Base-by-base conservation (phyloP, 768 basidiomycete species). In the Mycena polygramma region DNA sequence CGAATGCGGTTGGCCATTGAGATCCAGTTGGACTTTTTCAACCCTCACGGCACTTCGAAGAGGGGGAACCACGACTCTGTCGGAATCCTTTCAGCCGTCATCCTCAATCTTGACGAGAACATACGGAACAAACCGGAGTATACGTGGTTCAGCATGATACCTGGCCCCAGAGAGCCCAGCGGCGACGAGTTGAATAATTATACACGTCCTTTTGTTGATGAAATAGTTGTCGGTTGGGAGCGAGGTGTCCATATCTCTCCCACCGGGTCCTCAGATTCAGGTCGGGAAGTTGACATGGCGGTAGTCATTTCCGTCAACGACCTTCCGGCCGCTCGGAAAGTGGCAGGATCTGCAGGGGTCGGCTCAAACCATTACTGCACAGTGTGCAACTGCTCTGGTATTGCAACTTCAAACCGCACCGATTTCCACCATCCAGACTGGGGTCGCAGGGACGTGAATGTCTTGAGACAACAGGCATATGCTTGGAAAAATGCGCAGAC, bases 1-100 rank as follows among this genome's bases (percentile, higher is more conserved):
- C 63, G 71, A 35, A 70, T 77, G 35, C 52, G 75, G 37, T 55
- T 75, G 17, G 69, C 74, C 4, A 79, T 78, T 49, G 69, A 68
- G 5, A 61, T 80, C 1, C 72, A 78, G 24, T 15, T 79, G 15
- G 76, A 81, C 57, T 78, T 78, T 49, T 81, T 82, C 69, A 78
- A 80, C 52, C 61, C 76, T 0, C 53, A 80, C 51, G 77, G 75
- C n/a, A 75, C 72, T 39, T 62, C 11, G n/a, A 71, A 74, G 19
- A 51, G 53, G 20, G 75, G 76, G 10, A 69, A 69, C 9, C 69
- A 53, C 35, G 73, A 71, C 4, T 80, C 78, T 20, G 65, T 72
- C 7, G 77, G 79, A 10, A 62, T 81, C 10, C 78, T 82, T 20
- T 77, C 75, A 11, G 68, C 78, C 43, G 74, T 74, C 9, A 79